Percentiles rank a stretch among this genome's conserved stretches.
These are phyloP conservation scores for Leccinellum albellum DNA, from an alignment of 768 basidiomycete species.

Conservation along the genomic window DNA sequence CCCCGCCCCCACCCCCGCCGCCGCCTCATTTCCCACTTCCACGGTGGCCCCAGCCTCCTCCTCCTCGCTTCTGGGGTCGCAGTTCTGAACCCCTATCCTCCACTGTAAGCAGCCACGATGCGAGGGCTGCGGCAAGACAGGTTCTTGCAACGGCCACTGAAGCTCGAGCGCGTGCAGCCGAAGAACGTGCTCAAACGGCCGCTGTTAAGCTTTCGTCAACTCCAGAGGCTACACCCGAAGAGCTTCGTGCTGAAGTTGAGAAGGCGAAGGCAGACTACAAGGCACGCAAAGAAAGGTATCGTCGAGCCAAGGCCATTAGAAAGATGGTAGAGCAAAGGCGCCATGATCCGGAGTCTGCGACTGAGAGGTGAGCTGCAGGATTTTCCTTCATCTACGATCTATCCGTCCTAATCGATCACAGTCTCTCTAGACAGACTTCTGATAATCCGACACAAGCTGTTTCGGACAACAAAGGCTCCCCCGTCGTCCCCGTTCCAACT, in stretches of 20 bases:
- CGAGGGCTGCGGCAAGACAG: constrained; percentile 13
- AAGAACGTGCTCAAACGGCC: not conserved
- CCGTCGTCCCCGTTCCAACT: constrained; percentile 2
- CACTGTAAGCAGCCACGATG: not conserved
- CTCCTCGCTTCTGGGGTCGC: constrained; percentile 18
- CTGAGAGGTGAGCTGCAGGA: constrained; percentile 25
- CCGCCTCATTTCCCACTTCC: constrained; percentile 4
- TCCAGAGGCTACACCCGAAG: constrained; percentile 14
- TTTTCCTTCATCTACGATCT: not conserved
- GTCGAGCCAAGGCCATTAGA: constrained; percentile 51
- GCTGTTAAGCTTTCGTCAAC: not conserved
- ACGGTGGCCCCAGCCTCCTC: constrained; percentile 27
- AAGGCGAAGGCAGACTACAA: constrained; percentile 66
- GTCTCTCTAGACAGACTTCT: constrained; percentile 25
- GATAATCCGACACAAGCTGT: constrained; percentile 15
- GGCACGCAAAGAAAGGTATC: constrained; percentile 66
- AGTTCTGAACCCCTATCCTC: not conserved
- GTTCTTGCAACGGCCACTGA: constrained; percentile 18
- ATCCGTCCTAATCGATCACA: constrained; percentile 10
- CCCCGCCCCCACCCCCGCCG: constrained; percentile 16
- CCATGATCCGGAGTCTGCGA: constrained; percentile 15
- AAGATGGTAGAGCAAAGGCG: constrained; percentile 35
- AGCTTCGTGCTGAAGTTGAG: constrained; percentile 46
- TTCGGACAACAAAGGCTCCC: not conserved
- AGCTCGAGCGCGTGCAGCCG: constrained; percentile 7